phyloP scores from a whole-genome alignment of 768 basidiomycete species.

The Pseudohyphozyma bogoriensis region DNA sequence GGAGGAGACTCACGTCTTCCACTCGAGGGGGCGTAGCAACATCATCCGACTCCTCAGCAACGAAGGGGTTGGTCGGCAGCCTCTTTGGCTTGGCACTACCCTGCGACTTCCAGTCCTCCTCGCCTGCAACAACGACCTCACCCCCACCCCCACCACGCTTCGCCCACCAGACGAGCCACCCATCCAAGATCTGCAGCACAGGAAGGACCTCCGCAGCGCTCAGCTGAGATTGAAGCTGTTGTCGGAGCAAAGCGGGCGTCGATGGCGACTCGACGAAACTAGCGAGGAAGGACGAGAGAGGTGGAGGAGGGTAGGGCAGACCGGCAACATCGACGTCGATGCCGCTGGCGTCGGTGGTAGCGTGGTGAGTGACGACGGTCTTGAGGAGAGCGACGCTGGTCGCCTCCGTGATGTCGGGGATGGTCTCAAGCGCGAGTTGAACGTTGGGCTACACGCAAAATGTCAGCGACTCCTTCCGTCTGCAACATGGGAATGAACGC shows the following conservation, averaged over 20 bases:
- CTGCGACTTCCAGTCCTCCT: neutral
- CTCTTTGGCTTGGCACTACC: neutral
- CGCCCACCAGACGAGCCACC: conserved; percentile 22
- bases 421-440: conserved; percentile 9
- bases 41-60: neutral
- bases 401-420: conserved; percentile 24
- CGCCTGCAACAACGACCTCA: neutral
- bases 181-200: conserved; percentile 20
- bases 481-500: neutral
- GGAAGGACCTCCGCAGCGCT: conserved; percentile 15
- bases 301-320: neutral
- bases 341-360: neutral
- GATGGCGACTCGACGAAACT: conserved; percentile 10
- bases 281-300: conserved; percentile 14
- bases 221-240: conserved; percentile 17
- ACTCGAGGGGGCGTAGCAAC: conserved; percentile 1
- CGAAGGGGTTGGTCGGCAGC: conserved; percentile 12
- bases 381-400: conserved; percentile 21
- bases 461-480: neutral
- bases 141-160: neutral
- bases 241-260: conserved; percentile 17
- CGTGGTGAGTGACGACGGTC: neutral
- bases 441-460: conserved; percentile 6
- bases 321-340: conserved; percentile 7
- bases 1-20: conserved; percentile 5